Percentiles rank a stretch among this genome's conserved stretches.
Evolutionary conservation across 495 filamentous ascomycete species (phyloP).

Genomic region (Podospora sp.): DNA sequence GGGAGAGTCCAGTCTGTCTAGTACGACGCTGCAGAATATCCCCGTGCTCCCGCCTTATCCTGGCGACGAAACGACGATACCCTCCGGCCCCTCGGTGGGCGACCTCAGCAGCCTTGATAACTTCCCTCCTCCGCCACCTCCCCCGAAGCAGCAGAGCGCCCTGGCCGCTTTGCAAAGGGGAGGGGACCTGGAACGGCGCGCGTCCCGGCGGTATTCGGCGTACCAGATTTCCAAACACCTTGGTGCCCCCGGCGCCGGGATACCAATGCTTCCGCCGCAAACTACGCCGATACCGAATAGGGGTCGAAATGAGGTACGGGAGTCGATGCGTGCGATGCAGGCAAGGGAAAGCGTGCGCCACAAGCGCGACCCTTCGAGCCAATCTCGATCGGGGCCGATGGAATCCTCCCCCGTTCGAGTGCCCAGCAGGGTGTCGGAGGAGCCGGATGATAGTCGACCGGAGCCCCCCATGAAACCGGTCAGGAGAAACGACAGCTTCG

Average conservation of each 20-base stretch:
- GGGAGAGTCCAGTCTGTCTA: slow-evolving; percentile 64
- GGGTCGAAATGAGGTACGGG: slow-evolving; percentile 76
- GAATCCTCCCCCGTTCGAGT: slow-evolving; percentile 66
- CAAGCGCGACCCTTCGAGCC: slow-evolving; percentile 54
- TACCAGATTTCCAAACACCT: slow-evolving; percentile 96
- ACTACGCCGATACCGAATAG: slow-evolving; percentile 87
- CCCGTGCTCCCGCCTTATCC: slow-evolving; percentile 67
- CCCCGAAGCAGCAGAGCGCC: slow-evolving; percentile 84
- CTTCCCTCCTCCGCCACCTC: slow-evolving; percentile 70
- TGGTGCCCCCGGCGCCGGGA: slow-evolving; percentile 74
- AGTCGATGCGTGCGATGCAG: slow-evolving; percentile 91
- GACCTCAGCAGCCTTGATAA: slow-evolving; percentile 51
- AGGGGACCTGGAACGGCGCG: slow-evolving; percentile 88
- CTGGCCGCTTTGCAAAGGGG: slow-evolving; percentile 87
- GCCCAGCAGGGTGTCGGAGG: slow-evolving; percentile 69
- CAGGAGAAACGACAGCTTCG: slow-evolving; percentile 47
- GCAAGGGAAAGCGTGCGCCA: slow-evolving; percentile 70
- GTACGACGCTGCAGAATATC: slow-evolving; percentile 67
- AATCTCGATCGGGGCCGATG: slow-evolving; percentile 38
- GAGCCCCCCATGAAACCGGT: slow-evolving; percentile 37
- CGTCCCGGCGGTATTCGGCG: slow-evolving; percentile 87
- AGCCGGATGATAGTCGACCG: slow-evolving; percentile 47
- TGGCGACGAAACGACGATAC: slow-evolving; percentile 54
- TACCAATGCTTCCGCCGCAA: slow-evolving; percentile 84
- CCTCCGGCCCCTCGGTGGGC: slow-evolving; percentile 41